Base-by-base conservation (phyloP, 176 grass and related monocot genomes). In the Paspalum notatum region DNA sequence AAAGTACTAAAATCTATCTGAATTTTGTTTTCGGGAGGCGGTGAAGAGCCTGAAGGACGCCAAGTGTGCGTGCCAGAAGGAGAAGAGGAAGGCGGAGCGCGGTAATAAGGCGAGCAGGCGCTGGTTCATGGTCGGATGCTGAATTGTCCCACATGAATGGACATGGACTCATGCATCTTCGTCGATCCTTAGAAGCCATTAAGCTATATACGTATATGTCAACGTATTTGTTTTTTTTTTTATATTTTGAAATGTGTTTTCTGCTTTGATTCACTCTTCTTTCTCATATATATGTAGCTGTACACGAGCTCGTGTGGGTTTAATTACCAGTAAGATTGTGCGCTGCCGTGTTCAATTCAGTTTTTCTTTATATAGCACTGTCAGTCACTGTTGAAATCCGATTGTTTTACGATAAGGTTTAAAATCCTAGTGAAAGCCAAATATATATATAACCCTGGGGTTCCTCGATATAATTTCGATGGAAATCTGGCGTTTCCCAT, bases 111-210 rank as follows among this genome's bases (percentile, higher is more conserved):
- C 81, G 15, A 45, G 13, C 51, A 48, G 77, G 22, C 60, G 77
- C 47, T 88, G 85, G 85, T 68, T 88, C 45, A 43, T 67, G 0
- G 82, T 91, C 21, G 85, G 85, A 61, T 91, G 85, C 66, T 87
- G 26, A 45, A 58, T 25, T 8, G 18, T n/a, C n/a, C n/a, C n/a
- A 2, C 11, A 3, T 39, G 52, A 17, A 59, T 48, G 24, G 74
- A 74, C 21, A 60, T 32, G 32, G 66, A 74, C 9, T 58, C 0
- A 84, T 60, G n/a, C n/a, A n/a, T n/a, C 13, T 52, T n/a, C 18
- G 5, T 6, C 20, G 46, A 72, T 50, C 44, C n/a, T n/a, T n/a
- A n/a, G n/a, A n/a, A n/a, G n/a, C n/a, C n/a, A n/a, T n/a, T n/a
- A n/a, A n/a, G n/a, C n/a, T n/a, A n/a, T n/a, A n/a, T n/a, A n/a